These are phyloP conservation scores for Tricholoma sp. DNA, from an alignment of 768 basidiomycete genomes.

Conservation along the genomic window DNA sequence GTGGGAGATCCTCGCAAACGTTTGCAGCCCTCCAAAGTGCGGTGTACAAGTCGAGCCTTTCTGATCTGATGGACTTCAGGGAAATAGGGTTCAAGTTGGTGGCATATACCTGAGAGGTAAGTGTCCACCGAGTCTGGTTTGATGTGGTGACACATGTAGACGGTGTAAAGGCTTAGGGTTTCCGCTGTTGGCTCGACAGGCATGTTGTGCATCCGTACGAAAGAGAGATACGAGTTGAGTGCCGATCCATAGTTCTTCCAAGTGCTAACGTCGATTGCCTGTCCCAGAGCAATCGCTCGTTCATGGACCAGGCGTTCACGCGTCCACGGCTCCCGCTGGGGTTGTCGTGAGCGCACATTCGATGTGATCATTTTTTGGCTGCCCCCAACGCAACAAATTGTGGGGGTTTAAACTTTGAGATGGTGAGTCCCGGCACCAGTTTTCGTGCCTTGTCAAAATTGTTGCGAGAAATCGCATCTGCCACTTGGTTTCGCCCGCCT, in stretches of 20 bases:
- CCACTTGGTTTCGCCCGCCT: slow-evolving; percentile 14
- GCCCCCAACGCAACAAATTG: not conserved
- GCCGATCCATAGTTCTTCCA: too few species aligned
- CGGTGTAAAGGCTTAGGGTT: not conserved
- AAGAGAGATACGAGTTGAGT: not conserved
- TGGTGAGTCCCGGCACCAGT: not conserved
- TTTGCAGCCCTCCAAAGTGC: not conserved
- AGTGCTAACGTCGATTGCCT: too few species aligned
- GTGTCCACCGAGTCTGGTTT: not conserved
- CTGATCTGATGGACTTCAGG: too few species aligned
- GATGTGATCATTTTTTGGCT: not conserved
- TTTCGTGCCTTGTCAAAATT: not conserved
- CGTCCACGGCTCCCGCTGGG: too few species aligned
- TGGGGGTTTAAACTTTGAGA: slow-evolving; percentile 18
- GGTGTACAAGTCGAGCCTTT: not conserved
- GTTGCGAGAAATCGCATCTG: slow-evolving; percentile 15
- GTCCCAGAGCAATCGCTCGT: too few species aligned
- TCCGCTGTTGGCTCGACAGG: not conserved
- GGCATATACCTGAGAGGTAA: not conserved
- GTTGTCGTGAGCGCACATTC: not conserved
- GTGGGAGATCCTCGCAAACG: not conserved
- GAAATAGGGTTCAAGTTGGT: too few species aligned
- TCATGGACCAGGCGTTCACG: not conserved
- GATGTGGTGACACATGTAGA: too few species aligned
- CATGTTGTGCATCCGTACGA: too few species aligned